Evolutionary conservation across 768 basidiomycete genomes (phyloP), one percentile per base, ranked within the genome.

Genomic region (Myochromella boudieri): DNA sequence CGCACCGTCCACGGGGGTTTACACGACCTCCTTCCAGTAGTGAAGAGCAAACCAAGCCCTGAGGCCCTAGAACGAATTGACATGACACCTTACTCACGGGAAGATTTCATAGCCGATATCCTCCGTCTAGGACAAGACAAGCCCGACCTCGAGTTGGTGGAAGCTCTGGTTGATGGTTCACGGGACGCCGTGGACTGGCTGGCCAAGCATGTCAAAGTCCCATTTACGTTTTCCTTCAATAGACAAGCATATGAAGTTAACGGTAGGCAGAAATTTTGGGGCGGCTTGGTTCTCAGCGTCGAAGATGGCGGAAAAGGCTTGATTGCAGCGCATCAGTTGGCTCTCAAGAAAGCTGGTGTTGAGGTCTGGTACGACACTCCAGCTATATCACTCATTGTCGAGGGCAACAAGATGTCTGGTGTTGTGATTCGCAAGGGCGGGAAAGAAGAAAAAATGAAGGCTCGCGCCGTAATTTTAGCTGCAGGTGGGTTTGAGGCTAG

Each of bases 401-500:
- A 68, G 15, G 64, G 67, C 6, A 69, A 62, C n/a, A 57, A 57
- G 3, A 66, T 85, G 22, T 58, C 56, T 15, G 83, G 82, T 1
- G 54, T 84, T 2, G 59, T 72, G 7, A 74, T 81, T 1, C 59
- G 63, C 22, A 72, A 59, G 44, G 55, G 61, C 11, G 77, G 71
- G 3, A 40, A 65, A 42, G 58, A 63, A 14, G 26, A 74, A 8
- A 50, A 49, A n/a, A 57, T 86, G 15, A 58, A 44, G 8, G 57
- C 76, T 1, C 56, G 61, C 7, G 73, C 77, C 9, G 76, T 85
- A 12, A 64, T 87, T 21, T 69, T 87, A 31, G 84, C 85, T 3
- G 78, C 78, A 11, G 85, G 85, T 17, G 85, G 84, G 0, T 86
- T 79, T 51, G 84, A 86, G 60, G 75, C 85, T 9, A 83, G 68